Conservation (phyloP, 1,284 basidiomycete genomes). For the Lignosus rhinocerotis region DNA sequence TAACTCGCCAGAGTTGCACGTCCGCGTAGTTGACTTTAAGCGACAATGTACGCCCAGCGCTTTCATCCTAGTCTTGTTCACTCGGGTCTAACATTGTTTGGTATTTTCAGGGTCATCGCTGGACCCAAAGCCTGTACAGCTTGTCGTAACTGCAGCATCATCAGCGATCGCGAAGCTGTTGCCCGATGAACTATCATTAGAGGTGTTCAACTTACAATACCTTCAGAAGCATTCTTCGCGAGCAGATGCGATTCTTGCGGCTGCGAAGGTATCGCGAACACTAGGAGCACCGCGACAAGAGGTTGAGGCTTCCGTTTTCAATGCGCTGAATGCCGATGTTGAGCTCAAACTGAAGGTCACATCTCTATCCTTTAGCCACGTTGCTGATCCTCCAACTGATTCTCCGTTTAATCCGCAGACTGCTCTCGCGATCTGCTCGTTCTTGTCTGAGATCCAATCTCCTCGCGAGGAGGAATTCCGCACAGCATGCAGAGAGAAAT, state of each 20-base stretch:
- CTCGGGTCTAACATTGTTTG: background rate
- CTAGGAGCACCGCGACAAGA: slow-evolving; percentile 54
- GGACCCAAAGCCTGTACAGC: slow-evolving; percentile 41
- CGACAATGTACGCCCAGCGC: slow-evolving; percentile 41
- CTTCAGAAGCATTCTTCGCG: slow-evolving; percentile 61
- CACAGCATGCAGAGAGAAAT: slow-evolving; percentile 48
- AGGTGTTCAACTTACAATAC: slow-evolving; percentile 74
- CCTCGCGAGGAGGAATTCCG: slow-evolving; percentile 60
- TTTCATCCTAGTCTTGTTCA: background rate
- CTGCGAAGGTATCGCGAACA: slow-evolving; percentile 52
- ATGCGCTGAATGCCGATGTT: slow-evolving; percentile 46
- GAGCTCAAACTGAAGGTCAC: slow-evolving; percentile 48
- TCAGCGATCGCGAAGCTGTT: slow-evolving; percentile 52
- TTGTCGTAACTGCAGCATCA: slow-evolving; percentile 46
- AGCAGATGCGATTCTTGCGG: slow-evolving; percentile 57
- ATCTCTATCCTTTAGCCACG: background rate
- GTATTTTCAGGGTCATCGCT: slow-evolving; percentile 41
- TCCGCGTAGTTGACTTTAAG: slow-evolving; percentile 69
- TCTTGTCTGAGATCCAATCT: slow-evolving; percentile 52
- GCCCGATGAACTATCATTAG: slow-evolving; percentile 57
- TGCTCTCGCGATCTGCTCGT: slow-evolving; percentile 45
- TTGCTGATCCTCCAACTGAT: background rate
- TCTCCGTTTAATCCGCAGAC: slow-evolving; percentile 38
- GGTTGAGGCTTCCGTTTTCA: slow-evolving; percentile 61
- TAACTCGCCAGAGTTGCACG: slow-evolving; percentile 69